phyloP scores from a whole-genome alignment of 2,329 filamentous ascomycete genomes.

The Fusarium stilboides region DNA sequence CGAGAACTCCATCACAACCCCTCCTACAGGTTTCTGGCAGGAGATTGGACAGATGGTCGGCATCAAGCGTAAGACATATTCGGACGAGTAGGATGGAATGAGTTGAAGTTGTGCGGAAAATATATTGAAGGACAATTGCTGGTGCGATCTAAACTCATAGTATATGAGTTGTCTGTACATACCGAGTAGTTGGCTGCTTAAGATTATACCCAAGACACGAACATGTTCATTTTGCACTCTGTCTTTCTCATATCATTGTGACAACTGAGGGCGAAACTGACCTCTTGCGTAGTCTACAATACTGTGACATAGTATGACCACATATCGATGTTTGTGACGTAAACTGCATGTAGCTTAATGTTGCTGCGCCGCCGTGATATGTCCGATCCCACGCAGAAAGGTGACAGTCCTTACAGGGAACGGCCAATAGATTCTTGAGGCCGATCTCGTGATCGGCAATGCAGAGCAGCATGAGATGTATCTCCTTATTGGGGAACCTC shows the following conservation, averaged over 20 bases:
- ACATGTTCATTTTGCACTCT: slow-evolving; percentile 24
- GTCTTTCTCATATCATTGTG: not conserved
- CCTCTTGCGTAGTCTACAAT: not conserved
- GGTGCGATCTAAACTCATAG: slow-evolving; percentile 34
- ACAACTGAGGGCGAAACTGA: not conserved
- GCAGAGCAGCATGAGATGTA: slow-evolving; percentile 4
- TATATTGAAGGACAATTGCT: slow-evolving; percentile 7
- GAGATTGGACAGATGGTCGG: slow-evolving; percentile 60
- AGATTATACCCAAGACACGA: slow-evolving; percentile 48
- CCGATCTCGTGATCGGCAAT: slow-evolving; percentile 42
- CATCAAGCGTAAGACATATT: slow-evolving; percentile 25
- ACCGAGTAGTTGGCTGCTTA: slow-evolving; percentile 24
- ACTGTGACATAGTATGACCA: not conserved
- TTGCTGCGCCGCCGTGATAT: slow-evolving; percentile 3
- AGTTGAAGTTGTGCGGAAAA: slow-evolving; percentile 3
- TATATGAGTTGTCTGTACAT: slow-evolving; percentile 27
- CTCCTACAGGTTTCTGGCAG: slow-evolving; percentile 68
- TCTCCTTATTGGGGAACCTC: slow-evolving; percentile 14
- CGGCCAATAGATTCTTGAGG: slow-evolving; percentile 14
- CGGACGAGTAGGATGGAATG: slow-evolving; percentile 13
- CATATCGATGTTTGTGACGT: slow-evolving; percentile 8
- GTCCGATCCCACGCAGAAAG: slow-evolving; percentile 11
- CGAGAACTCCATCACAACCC: slow-evolving; percentile 65
- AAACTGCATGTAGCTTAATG: not conserved
- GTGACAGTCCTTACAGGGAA: slow-evolving; percentile 15